Evolutionary conservation across 139 green algal genomes (phyloP).

Genomic region (Pleodorina starrii): DNA sequence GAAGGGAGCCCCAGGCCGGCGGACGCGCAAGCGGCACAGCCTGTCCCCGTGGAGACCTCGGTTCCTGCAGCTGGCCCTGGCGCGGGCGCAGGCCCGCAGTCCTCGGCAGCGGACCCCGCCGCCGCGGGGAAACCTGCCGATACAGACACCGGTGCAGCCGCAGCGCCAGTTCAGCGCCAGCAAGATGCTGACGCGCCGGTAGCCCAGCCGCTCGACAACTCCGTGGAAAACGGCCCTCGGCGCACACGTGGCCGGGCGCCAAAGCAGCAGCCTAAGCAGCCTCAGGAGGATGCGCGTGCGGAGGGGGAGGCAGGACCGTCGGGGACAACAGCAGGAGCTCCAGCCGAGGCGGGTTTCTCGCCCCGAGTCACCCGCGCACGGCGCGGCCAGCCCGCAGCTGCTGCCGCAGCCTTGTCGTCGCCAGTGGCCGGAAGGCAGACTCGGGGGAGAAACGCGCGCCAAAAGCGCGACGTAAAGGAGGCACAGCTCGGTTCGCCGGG

Average conservation of each 20-base stretch:
- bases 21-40: no score
- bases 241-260: background rate
- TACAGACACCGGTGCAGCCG: background rate
- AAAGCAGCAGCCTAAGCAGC: background rate
- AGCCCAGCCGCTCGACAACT: background rate
- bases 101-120: background rate
- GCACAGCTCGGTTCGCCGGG: conserved; percentile 24
- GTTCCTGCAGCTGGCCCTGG: background rate
- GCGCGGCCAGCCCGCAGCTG: background rate
- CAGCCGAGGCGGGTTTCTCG: background rate
- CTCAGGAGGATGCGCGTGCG: background rate
- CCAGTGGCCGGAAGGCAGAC: background rate
- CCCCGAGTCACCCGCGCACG: conserved; percentile 11
- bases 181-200: background rate
- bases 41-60: no score
- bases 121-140: background rate
- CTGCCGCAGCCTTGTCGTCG: background rate
- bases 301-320: background rate
- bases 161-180: background rate
- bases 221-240: background rate
- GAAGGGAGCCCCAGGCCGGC: background rate
- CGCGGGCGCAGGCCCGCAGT: background rate
- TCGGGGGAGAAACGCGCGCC: background rate
- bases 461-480: conserved; percentile 17
- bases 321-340: background rate